These are phyloP conservation scores for Melanomma pulvis-pyrius DNA, from an alignment of 495 filamentous ascomycete species.

Conservation along the genomic window DNA sequence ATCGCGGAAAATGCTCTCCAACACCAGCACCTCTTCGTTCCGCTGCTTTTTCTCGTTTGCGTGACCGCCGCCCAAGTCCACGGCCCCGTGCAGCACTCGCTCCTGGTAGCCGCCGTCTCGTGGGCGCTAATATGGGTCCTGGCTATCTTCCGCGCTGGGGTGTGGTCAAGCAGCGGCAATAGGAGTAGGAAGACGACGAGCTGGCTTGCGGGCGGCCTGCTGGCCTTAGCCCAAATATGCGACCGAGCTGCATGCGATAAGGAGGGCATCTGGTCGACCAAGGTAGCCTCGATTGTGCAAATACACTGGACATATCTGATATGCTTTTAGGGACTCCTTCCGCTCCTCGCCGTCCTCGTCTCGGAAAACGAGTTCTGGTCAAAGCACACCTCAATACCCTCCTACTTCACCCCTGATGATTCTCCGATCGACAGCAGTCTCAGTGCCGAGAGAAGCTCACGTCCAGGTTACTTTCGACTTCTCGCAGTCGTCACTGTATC, in stretches of 20 bases:
- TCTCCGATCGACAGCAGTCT: not conserved
- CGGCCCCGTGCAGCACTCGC: slow-evolving; percentile 39
- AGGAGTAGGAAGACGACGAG: slow-evolving; percentile 23
- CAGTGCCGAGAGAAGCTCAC: slow-evolving; percentile 5
- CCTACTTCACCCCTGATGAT: slow-evolving; percentile 8
- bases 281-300: slow-evolving; percentile 24
- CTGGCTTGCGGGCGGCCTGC: slow-evolving; percentile 41
- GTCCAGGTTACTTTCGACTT: slow-evolving; percentile 16
- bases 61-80: slow-evolving; percentile 35
- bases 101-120: slow-evolving; percentile 41
- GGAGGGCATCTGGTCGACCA: slow-evolving; percentile 42
- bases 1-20: slow-evolving; percentile 31
- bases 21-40: slow-evolving; percentile 24
- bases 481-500: slow-evolving; percentile 24
- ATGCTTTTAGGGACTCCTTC: slow-evolving; percentile 20
- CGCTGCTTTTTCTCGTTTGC: slow-evolving; percentile 33
- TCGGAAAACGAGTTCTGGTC: slow-evolving; percentile 28
- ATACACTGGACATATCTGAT: not conserved
- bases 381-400: not conserved
- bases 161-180: slow-evolving; percentile 14
- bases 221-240: slow-evolving; percentile 42
- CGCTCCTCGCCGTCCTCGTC: slow-evolving; percentile 26
- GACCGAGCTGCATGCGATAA: slow-evolving; percentile 40
- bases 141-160: slow-evolving; percentile 29
- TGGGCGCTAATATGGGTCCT: slow-evolving; percentile 43